Base-by-base conservation (phyloP, 2,329 filamentous ascomycete species). In the Aureobasidium sp. region DNA sequence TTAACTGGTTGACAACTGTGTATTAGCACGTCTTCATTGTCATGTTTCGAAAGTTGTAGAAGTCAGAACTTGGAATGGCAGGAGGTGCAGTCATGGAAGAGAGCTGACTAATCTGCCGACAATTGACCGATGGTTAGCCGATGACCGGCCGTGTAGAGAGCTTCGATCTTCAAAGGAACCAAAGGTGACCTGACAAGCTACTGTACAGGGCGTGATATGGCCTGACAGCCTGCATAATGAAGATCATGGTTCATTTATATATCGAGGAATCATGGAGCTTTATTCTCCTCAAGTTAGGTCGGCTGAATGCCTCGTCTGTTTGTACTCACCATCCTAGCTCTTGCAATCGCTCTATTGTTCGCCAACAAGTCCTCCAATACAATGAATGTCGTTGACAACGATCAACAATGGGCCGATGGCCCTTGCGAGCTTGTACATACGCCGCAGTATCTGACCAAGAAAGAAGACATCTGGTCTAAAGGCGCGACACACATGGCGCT, bases 401-500 rank as follows among this genome's bases (percentile, higher is more conserved):
- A 10, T 15, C 45, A 23, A 10, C 21, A 31, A 1, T 59, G 57
- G 57, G 57, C 45, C 17, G 57, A 59, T 17, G n/a, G 35, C 5
- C 57, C 57, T 19, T 50, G 43, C n/a, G 21, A 25, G 25, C 21
- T 59, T 1, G 27, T 59, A 1, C 57, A 38, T 33, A 59, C 57
- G 10, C 57, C 57, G 3, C 40, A 46, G 8, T 58, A 25, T n/a
- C 9, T 27, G 43, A 49, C 23, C 13, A 46, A 40, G 33, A 49
- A 58, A 17, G 42, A 35, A 1, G 55, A 58, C n/a, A 59, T 59
- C 31, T 59, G 57, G 57, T 50, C 57, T 23, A 59, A 50, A 33
- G 57, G 57, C n/a, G 69, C 71, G 33, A 68, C 69, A 17, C 69
- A 73, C 49, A 72, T 74, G 73, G 68, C 72, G 8, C 67, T 73